phyloP scores from a whole-genome alignment of 2,329 filamentous ascomycete genomes.

The Verticillium nonalfalfae region DNA sequence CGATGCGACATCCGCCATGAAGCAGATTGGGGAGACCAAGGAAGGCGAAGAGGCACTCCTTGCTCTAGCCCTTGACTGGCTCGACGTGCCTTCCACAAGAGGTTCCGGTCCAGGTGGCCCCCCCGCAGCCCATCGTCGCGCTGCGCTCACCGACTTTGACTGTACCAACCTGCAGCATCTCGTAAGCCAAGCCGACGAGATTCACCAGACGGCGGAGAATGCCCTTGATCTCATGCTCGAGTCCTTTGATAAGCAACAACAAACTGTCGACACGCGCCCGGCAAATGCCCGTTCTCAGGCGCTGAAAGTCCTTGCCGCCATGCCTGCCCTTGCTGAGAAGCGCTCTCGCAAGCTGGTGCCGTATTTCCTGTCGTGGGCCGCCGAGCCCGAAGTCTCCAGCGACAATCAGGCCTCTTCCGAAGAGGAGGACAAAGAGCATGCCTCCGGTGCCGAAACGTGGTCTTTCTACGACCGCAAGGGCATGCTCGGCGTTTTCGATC shows the following conservation, averaged over 20 bases:
- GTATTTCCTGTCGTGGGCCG: slow-evolving; percentile 77
- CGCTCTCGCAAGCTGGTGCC: slow-evolving; percentile 80
- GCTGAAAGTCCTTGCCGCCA: slow-evolving; percentile 66
- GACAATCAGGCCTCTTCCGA: slow-evolving; percentile 29
- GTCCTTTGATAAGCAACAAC: slow-evolving; percentile 60
- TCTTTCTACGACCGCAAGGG: slow-evolving; percentile 75
- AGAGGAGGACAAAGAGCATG: slow-evolving; percentile 38
- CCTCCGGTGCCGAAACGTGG: slow-evolving; percentile 44
- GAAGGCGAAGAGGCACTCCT: slow-evolving; percentile 68
- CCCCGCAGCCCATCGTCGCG: slow-evolving; percentile 21
- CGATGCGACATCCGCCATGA: slow-evolving; percentile 69
- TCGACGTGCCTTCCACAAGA: slow-evolving; percentile 51
- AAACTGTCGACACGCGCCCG: slow-evolving; percentile 40
- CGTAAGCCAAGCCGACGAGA: slow-evolving; percentile 40
- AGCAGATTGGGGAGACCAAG: slow-evolving; percentile 64
- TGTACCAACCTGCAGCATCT: slow-evolving; percentile 69
- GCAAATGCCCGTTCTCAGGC: slow-evolving; percentile 66
- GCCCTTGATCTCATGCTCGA: slow-evolving; percentile 53
- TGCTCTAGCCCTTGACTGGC: slow-evolving; percentile 71
- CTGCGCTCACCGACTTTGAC: slow-evolving; percentile 66
- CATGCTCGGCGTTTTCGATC: slow-evolving; percentile 72
- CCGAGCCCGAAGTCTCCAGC: slow-evolving; percentile 35
- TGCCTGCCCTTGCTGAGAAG: slow-evolving; percentile 77
- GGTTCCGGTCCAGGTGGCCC: slow-evolving; percentile 38
- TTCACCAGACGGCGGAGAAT: slow-evolving; percentile 45